Conservation (phyloP, 192 early-diverging fungal genomes). For the Linnemannia exigua region DNA sequence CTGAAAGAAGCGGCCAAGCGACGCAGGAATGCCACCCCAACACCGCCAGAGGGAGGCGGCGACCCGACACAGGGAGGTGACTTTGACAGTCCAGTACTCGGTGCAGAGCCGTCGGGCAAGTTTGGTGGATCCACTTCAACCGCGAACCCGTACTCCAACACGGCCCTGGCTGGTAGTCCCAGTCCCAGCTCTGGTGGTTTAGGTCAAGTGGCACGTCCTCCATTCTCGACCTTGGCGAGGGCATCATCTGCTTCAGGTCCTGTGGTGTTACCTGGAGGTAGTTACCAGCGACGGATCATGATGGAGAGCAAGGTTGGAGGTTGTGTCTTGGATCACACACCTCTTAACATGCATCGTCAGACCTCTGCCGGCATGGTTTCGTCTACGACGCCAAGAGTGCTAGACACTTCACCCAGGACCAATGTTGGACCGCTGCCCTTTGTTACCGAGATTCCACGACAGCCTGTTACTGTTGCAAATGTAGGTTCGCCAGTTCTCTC, state of each 20-base stretch:
- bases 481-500: not conserved
- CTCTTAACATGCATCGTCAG: slow-evolving; percentile 24
- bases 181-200: not conserved
- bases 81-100: not conserved
- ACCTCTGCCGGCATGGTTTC: not conserved
- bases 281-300: slow-evolving; percentile 37
- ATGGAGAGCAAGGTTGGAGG: slow-evolving; percentile 34
- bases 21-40: slow-evolving; percentile 33
- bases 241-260: slow-evolving; percentile 28
- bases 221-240: slow-evolving; percentile 9
- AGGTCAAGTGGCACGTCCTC: slow-evolving; percentile 4
- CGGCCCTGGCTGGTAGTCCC: slow-evolving; percentile 18
- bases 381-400: slow-evolving; percentile 22
- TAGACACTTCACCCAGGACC: slow-evolving; percentile 27
- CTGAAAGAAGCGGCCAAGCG: slow-evolving; percentile 82
- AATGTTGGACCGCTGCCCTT: not conserved
- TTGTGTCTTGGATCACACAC: slow-evolving; percentile 9
- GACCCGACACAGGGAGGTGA: not conserved
- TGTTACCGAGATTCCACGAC: not conserved
- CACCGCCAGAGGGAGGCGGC: not conserved
- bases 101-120: not conserved
- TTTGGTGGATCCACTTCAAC: not conserved
- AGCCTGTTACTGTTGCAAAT: not conserved
- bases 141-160: slow-evolving; percentile 24
- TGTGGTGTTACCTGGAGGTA: slow-evolving; percentile 11